These are phyloP conservation scores for Clonostachys rhizophaga DNA, from an alignment of 2,329 filamentous ascomycete species.

Conservation along the genomic window DNA sequence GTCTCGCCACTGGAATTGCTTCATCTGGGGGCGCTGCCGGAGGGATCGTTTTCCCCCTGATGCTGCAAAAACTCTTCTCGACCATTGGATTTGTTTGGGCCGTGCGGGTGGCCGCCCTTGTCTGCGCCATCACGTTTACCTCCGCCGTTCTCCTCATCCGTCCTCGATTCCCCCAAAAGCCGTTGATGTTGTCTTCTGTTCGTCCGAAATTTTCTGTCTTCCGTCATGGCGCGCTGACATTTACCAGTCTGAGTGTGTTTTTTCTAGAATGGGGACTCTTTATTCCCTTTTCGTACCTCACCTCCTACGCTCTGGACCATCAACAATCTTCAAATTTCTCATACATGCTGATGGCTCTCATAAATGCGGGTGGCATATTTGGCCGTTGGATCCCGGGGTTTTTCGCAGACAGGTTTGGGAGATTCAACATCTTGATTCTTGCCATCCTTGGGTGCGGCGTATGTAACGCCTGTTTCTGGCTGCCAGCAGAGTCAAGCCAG, in stretches of 20 bases:
- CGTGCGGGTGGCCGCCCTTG: background rate
- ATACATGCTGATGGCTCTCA: constrained; percentile 61
- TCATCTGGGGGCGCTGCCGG: constrained; percentile 51
- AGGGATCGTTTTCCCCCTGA: constrained; percentile 19
- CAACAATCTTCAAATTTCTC: constrained; percentile 48
- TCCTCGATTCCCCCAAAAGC: background rate
- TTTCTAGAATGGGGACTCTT: constrained; percentile 37
- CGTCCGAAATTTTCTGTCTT: constrained; percentile 1
- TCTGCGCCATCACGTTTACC: constrained; percentile 1
- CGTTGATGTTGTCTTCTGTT: background rate
- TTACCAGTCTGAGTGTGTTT: constrained; percentile 11
- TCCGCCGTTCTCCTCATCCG: constrained; percentile 1
- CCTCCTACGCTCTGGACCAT: constrained; percentile 50
- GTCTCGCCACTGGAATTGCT: constrained; percentile 50
- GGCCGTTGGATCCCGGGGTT: constrained; percentile 51
- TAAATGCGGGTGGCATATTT: constrained; percentile 62
- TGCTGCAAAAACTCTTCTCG: constrained; percentile 1
- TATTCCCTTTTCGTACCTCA: constrained; percentile 53
- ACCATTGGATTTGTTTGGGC: constrained; percentile 2
- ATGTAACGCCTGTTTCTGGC: constrained; percentile 58
- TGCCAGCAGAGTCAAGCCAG: constrained; percentile 39
- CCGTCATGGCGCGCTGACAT: background rate
- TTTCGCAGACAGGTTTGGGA: constrained; percentile 48
- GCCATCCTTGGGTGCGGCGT: constrained; percentile 40
- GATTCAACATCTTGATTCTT: constrained; percentile 55